Base-by-base conservation (phyloP, 208 protist genomes). In the Crithidia sp. region DNA sequence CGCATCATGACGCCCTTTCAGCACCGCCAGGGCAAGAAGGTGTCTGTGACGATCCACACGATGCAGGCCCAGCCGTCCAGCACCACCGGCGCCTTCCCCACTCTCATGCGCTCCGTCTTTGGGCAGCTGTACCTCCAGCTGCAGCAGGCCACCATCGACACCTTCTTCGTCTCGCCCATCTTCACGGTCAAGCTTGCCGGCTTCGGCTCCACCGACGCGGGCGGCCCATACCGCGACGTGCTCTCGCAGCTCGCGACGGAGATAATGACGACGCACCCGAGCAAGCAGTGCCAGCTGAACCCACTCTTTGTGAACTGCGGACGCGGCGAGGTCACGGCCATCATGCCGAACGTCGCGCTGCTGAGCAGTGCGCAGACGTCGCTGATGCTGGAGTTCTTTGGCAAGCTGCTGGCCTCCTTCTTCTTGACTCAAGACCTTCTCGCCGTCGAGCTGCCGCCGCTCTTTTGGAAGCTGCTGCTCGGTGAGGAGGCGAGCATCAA, bases 391-490 rank as follows among this genome's bases (percentile, higher is more conserved):
- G 87, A 96, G 73, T 98, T 98, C 75, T 88, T 98, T 53, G 95
- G 95, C 16, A 94, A 94, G 76, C 79, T 99, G 49, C 91, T 99
- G 67, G 98, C 96, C 8, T 82, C 94, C 10, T 96, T 94, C 62
- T 94, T 99, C 56, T 63, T 97, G 37, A 92, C 91, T 7, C 84
- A 89, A 43, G 88, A 98, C 58, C 47, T 98, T 14, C 74, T 99
- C 10, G 84, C 95, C 2, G 86, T 99, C 7, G 88, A 98, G 82
- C 85, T 98, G 64, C 92, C 98, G 41, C 83, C 92, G 13, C 64
- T 98, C 4, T 93, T 99, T 67, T 98, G 96, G 96, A 98, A 98
- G 72, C 74, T 83, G 50, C 70, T 99, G 2, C 85, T 97, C 7
- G 79, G 82, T 50, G 91, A 98, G 58, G 70, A 88, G 56, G 71